Base-by-base conservation (phyloP, 257 asterid genomes). In the Verbena officinalis region DNA sequence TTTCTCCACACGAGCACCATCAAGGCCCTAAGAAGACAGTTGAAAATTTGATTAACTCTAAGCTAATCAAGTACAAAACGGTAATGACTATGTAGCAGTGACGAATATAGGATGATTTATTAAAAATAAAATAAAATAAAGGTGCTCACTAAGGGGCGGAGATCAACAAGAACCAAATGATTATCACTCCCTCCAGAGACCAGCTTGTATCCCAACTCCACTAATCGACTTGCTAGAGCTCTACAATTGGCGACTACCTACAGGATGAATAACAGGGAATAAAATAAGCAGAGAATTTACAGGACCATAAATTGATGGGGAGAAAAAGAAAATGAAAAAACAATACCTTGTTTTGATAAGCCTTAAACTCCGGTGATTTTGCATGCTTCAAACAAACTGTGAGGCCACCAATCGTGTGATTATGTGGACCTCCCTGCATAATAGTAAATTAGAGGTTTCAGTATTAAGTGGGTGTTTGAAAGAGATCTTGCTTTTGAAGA, bases 141-240 rank as follows among this genome's bases (percentile, higher is more conserved):
- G 44, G 24, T 64, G 76, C 87, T 84, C 58, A 94, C 99, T n/a
- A 90, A 48, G 67, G 97, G 97, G 55, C 96, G 90, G 62, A 94
- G 96, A 70, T 90, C 99, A 52, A 90, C 96, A 52, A 94, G 99
- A 73, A 94, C 95, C 78, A 94, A 76, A 81, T 94, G 99, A 78
- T 94, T 94, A 67, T 94, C 97, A 69, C 93, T 94, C 54, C 99
- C 99, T 46, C 97, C 99, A 2, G 97, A 90, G 22, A 94, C 98
- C 60, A 94, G 77, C 62, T 75, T 81, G 80, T 84, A 90, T 57
- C 97, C 99, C 83, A 94, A 77, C 78, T 88, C 96, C 61, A 64
- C 20, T 33, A 90, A 69, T 49, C 93, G 84, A 44, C 75, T 65
- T 21, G 97, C 99, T 52, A 94, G 92, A 70, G 99, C 95, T 83